These are phyloP conservation scores for Candida neerlandica DNA, from an alignment of 1,139 yeast genomes.

Conservation along the genomic window DNA sequence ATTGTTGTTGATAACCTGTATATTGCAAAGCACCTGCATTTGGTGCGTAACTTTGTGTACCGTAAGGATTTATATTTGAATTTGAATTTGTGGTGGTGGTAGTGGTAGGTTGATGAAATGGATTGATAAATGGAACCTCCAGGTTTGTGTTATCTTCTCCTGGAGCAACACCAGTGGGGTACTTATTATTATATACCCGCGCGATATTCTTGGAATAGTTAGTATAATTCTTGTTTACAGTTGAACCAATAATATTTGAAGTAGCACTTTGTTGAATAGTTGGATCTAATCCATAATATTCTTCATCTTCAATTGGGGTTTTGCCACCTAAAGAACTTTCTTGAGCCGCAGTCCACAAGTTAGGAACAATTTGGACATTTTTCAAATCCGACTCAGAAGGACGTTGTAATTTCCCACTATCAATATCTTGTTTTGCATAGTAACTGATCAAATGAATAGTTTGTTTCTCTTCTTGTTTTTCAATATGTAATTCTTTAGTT, in stretches of 20 bases:
- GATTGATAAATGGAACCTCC: conserved; percentile 4
- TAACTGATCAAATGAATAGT: conserved; percentile 80
- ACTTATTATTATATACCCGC: conserved; percentile 14
- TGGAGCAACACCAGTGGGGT: conserved; percentile 13
- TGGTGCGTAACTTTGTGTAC: background rate
- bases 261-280: conserved; percentile 35
- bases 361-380: conserved; percentile 55
- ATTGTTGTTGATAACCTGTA: background rate
- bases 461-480: conserved; percentile 33
- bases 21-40: background rate
- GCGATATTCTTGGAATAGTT: background rate
- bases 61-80: background rate
- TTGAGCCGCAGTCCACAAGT: conserved; percentile 61
- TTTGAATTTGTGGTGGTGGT: no score
- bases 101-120: conserved; percentile 2
- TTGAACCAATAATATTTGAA: conserved; percentile 31
- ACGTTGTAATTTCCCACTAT: conserved; percentile 53
- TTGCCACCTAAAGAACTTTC: conserved; percentile 63
- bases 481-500: conserved; percentile 37
- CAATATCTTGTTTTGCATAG: conserved; percentile 74
- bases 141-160: background rate
- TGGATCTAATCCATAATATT: conserved; percentile 52
- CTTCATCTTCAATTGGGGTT: conserved; percentile 54
- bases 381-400: conserved; percentile 63
- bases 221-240: background rate